Evolutionary conservation across 2,329 filamentous ascomycete species (phyloP).

Genomic region (Aaosphaeria pasadenensis): DNA sequence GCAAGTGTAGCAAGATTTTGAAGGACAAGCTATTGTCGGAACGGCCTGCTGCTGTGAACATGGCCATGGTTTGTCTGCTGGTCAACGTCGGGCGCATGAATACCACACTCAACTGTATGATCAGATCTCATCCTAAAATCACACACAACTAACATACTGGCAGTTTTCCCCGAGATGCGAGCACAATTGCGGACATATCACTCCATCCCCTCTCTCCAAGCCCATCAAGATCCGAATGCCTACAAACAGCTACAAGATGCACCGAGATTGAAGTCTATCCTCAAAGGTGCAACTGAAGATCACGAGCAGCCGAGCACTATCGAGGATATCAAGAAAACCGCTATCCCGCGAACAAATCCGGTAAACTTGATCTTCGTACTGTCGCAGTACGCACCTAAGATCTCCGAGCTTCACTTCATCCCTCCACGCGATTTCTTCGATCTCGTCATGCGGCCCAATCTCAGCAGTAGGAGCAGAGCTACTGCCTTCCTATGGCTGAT

Average conservation of each 20-base stretch:
- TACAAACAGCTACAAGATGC: slow-evolving; percentile 99
- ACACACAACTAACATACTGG: slow-evolving; percentile 12
- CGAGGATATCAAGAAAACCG: slow-evolving; percentile 70
- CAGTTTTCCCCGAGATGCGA: slow-evolving; percentile 99
- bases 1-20: slow-evolving; percentile 97
- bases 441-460: slow-evolving; percentile 84
- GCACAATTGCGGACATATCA: slow-evolving; percentile 97
- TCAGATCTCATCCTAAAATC: not conserved
- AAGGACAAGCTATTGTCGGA: slow-evolving; percentile 95
- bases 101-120: slow-evolving; percentile 91
- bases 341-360: slow-evolving; percentile 82
- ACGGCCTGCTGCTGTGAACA: slow-evolving; percentile 86
- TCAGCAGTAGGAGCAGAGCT: slow-evolving; percentile 79
- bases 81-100: slow-evolving; percentile 99
- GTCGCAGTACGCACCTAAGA: slow-evolving; percentile 81
- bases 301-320: slow-evolving; percentile 77
- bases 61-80: slow-evolving; percentile 98
- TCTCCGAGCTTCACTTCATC: slow-evolving; percentile 90
- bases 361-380: slow-evolving; percentile 97
- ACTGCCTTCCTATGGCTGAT: slow-evolving; percentile 94
- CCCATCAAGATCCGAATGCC: slow-evolving; percentile 88
- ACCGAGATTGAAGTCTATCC: slow-evolving; percentile 89
- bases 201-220: slow-evolving; percentile 93
- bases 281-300: slow-evolving; percentile 96
- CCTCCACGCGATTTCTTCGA: slow-evolving; percentile 89